Base-by-base conservation (phyloP, 768 basidiomycete genomes). In the Strobilomyces dryophilus region DNA sequence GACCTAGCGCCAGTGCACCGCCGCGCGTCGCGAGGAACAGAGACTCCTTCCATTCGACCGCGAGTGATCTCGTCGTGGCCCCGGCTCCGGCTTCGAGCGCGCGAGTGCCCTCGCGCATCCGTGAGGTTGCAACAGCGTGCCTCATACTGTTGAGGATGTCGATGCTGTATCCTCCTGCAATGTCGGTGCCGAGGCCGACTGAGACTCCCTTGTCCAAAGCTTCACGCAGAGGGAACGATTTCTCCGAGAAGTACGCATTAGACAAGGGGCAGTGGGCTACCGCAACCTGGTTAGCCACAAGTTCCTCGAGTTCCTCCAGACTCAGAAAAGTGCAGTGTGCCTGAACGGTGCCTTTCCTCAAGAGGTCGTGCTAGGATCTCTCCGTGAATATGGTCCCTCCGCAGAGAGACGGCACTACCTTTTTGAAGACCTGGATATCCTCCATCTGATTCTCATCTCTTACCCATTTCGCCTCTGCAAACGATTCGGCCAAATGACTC, bases 241-340 rank as follows among this genome's bases (percentile, higher is more conserved):
- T 73, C 12, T 82, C 78, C 0, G 89, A 92, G 68, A 95, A 92
- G 70, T 95, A 95, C 3, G 81, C 78, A 63, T 95, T 95, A 0
- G 92, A 93, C 12, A 95, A 74, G 0, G 93, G 93, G 67, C 93
- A 95, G 60, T 92, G 90, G 0, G 92, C 89, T 20, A 95, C 74
- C 2, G 88, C 76, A 1, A 84, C 81, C 15, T 82, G 80, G 26
- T 65, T 66, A 4, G 58, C 55, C 2, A 74, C 71, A 12, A 94
- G 71, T 17, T 74, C 76, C 0, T 71, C 64, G 11, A 92, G 74
- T 32, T 82, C 75, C 0, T 76, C 67, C 0, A 67, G 49, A n/a
- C 71, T 64, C 31, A 93, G 76, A 69, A 87, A 92, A 2, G 93
- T 95, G 71, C 92, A 95, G 66, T 95, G 93, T 0, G 92, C 92